phyloP scores from a whole-genome alignment of 176 grass and related monocot genomes.

The Microstegium vimineum region DNA sequence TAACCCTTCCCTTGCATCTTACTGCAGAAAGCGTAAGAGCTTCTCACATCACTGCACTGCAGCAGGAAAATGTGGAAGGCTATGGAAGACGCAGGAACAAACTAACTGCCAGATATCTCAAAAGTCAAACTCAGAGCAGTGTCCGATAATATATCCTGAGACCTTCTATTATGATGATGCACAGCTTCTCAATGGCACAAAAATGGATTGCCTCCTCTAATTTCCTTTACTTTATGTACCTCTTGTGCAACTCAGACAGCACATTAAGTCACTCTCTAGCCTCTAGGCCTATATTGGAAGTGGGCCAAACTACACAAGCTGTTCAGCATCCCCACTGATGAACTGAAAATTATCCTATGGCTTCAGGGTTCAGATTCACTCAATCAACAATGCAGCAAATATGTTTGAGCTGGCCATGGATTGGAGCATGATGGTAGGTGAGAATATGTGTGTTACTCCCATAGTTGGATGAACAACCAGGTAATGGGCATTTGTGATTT shows the following conservation, averaged over 20 bases:
- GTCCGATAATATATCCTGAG: background rate
- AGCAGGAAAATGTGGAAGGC: background rate
- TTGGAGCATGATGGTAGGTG: background rate
- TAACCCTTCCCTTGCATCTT: background rate
- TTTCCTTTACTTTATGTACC: conserved; percentile 20
- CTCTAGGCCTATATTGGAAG: background rate
- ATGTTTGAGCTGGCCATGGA: background rate
- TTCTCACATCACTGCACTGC: too few relatives aligned
- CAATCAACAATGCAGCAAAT: background rate
- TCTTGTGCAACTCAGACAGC: conserved; percentile 12
- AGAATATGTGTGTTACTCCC: background rate
- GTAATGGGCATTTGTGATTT: background rate
- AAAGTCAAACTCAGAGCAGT: background rate
- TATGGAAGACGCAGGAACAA: background rate
- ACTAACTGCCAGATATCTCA: background rate
- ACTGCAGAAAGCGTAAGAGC: background rate
- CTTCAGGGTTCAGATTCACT: conserved; percentile 1
- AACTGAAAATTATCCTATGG: background rate
- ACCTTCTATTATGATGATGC: background rate
- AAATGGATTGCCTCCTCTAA: background rate
- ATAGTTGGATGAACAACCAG: background rate
- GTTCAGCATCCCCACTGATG: background rate
- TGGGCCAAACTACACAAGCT: conserved; percentile 9
- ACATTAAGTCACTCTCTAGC: conserved; percentile 13
- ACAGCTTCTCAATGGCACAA: conserved; percentile 5